Base-by-base conservation (phyloP, 352 stramenopile species). In the Globisporangium middletonii region DNA sequence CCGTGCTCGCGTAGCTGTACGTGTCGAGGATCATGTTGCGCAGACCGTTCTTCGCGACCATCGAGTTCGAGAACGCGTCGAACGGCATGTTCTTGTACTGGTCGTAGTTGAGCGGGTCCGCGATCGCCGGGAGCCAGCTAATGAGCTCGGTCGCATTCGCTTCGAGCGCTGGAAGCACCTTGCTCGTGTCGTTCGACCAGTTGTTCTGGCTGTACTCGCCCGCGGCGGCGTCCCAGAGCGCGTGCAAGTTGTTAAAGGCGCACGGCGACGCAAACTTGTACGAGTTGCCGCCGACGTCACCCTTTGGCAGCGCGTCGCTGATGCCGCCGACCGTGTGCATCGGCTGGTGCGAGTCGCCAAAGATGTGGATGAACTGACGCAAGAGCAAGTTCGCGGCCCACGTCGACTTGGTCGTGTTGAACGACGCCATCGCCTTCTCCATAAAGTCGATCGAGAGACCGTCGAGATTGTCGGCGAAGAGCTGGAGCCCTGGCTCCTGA, bases 291-390 rank as follows among this genome's bases (percentile, higher is more conserved):
- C 79, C 79, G 3, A 59, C 61, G 53, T 89, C 79, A 27, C 79
- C 79, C 11, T 60, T 55, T 4, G 79, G 79, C 37, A 83, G 72
- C 38, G 66, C 67, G 0, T 60, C 59, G 27, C 64, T 80, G 53
- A 88, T 65, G 8, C 73, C 77, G 0, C 67, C 67, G 0, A 85
- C 67, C 2, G 72, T 69, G 66, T 89, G 79, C 33, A 87, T 61
- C 0, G 79, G 79, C 54, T 89, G 77, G 57, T 87, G 75, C 27
- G 84, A 53, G 51, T 89, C 79, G 0, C 71, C 77, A 49, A 86
- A 75, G 62, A 87, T 73, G 67, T 89, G 79, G 63, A 89, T 81
- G 66, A 89, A 81, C 65, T 87, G 72, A 19, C 79, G 79, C 3
- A 89, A 47, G 45, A 73, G 59, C 8, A 86, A 50, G 67, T 89